Evolutionary conservation across 2,329 filamentous ascomycete species (phyloP).

Genomic region (Beauveria australis): DNA sequence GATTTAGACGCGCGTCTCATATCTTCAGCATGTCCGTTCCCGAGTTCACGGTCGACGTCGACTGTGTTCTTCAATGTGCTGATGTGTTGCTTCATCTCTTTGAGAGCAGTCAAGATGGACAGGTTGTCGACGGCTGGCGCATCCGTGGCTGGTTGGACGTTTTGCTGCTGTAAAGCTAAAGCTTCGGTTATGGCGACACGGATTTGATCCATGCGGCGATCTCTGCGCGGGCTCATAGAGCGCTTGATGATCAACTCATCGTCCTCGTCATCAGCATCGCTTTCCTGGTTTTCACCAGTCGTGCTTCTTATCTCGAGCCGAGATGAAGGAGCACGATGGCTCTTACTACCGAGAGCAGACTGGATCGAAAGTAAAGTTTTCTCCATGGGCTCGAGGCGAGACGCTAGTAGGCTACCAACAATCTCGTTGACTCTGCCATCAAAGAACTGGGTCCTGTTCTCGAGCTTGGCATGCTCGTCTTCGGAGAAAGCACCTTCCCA

Average conservation of each 20-base stretch:
- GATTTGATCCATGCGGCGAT: slow-evolving; percentile 78
- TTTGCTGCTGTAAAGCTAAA: slow-evolving; percentile 48
- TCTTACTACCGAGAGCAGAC: slow-evolving; percentile 52
- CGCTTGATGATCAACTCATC: slow-evolving; percentile 60
- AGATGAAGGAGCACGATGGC: slow-evolving; percentile 45
- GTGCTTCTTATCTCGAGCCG: slow-evolving; percentile 55
- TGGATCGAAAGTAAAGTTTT: slow-evolving; percentile 70
- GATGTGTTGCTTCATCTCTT: slow-evolving; percentile 49
- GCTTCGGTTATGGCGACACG: slow-evolving; percentile 66
- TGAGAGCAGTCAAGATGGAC: slow-evolving; percentile 57
- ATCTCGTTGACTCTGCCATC: slow-evolving; percentile 83
- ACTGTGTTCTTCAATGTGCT: slow-evolving; percentile 13
- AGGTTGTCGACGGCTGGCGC: slow-evolving; percentile 23
- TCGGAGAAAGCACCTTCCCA: slow-evolving; percentile 86
- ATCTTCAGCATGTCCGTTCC: slow-evolving; percentile 53
- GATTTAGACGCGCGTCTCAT: slow-evolving; percentile 32
- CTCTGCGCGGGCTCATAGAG: slow-evolving; percentile 68
- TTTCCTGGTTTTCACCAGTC: slow-evolving; percentile 65
- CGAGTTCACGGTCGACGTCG: slow-evolving; percentile 27
- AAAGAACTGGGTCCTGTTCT: slow-evolving; percentile 77
- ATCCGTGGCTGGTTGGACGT: slow-evolving; percentile 22
- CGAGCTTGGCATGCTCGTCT: slow-evolving; percentile 74
- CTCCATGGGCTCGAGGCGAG: slow-evolving; percentile 73
- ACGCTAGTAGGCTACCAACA: slow-evolving; percentile 68
- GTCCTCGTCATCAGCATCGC: slow-evolving; percentile 92